Percentiles rank a stretch among this genome's conserved stretches.
phyloP scores from a whole-genome alignment of 192 early-diverging fungal species.

The Coemansia sp. region DNA sequence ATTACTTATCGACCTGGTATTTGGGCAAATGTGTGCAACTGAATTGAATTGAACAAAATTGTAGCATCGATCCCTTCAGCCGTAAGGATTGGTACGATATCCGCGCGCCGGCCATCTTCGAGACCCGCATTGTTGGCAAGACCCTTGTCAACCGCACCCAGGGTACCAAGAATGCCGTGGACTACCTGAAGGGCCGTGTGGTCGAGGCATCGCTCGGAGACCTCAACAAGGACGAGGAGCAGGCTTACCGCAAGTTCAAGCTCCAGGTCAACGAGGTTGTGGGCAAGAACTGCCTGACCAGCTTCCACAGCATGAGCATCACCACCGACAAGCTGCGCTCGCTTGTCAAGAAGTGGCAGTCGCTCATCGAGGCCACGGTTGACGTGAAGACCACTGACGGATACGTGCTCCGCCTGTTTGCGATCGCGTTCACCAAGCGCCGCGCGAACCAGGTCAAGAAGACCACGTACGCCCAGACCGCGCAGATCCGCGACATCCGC shows the following conservation, averaged over 20 bases:
- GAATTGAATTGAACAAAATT: neutral
- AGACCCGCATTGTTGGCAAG: conserved; percentile 93
- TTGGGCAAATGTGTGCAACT: neutral
- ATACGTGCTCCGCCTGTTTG: conserved; percentile 97
- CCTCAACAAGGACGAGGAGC: conserved; percentile 87
- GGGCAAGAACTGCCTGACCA: conserved; percentile 99
- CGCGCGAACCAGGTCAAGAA: conserved; percentile 93
- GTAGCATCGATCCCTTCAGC: conserved; percentile 94
- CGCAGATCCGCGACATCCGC: conserved; percentile 97
- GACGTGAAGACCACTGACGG: conserved; percentile 99
- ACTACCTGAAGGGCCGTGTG: conserved; percentile 94
- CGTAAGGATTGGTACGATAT: conserved; percentile 99
- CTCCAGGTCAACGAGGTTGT: conserved; percentile 96
- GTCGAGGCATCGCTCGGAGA: conserved; percentile 96
- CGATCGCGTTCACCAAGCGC: conserved; percentile 95
- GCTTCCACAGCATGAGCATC: conserved; percentile 99
- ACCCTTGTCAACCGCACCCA: conserved; percentile 99
- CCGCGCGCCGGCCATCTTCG: conserved; percentile 97
- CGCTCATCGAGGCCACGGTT: conserved; percentile 94
- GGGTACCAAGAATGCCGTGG: conserved; percentile 97
- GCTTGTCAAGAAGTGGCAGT: conserved; percentile 99
- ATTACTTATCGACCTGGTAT: neutral
- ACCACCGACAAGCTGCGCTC: conserved; percentile 99
- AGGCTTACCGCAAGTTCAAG: conserved; percentile 97
- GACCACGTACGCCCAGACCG: conserved; percentile 96